Base-by-base conservation (phyloP, 2,329 filamentous ascomycete species). In the Nemania diffusa region DNA sequence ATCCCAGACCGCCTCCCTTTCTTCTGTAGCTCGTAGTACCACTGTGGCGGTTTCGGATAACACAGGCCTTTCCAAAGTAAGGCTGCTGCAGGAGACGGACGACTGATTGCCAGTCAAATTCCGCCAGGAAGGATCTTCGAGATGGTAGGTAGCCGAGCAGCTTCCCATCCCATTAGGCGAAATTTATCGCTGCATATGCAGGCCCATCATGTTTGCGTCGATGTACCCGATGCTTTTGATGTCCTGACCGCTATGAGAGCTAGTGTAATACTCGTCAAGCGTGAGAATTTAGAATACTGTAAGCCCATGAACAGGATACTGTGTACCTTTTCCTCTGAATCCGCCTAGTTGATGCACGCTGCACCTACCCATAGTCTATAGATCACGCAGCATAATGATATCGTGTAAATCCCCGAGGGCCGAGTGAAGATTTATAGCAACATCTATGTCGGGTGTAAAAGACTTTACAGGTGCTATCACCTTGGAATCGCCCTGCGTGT, bases 351-450 rank as follows among this genome's bases (percentile, higher is more conserved):
- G 11, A 57, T 57, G 55, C 55, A 57, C 8, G 46, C 29, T 5
- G 56, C 56, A 48, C 48, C 56, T 6, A 58, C 42, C 56, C 56
- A n/a, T n/a, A n/a, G n/a, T n/a, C n/a, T n/a, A 58, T 29, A 58
- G 29, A 44, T 6, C 11, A 5, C 53, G 53, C 7, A 37, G 34
- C 15, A n/a, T 57, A 57, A 44, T 32, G 5, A 22, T 44, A 37
- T 57, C 27, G 24, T 37, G 53, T 7, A 57, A 6, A 24, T 57
- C 53, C 37, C n/a, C 17, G n/a, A 57, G 53, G 24, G 53, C 53
- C 17, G 53, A 57, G 20, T 57, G 53, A 44, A 57, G 53, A 44
- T 57, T 57, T 15, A 17, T 11, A 6, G 53, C 44, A 2, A 57
- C 53, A 6, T 44, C 37, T n/a, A 57, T 5, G 15, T 57, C 53